Conservation (phyloP, 805 yeast species). For the Candida arabinofermentans region DNA sequence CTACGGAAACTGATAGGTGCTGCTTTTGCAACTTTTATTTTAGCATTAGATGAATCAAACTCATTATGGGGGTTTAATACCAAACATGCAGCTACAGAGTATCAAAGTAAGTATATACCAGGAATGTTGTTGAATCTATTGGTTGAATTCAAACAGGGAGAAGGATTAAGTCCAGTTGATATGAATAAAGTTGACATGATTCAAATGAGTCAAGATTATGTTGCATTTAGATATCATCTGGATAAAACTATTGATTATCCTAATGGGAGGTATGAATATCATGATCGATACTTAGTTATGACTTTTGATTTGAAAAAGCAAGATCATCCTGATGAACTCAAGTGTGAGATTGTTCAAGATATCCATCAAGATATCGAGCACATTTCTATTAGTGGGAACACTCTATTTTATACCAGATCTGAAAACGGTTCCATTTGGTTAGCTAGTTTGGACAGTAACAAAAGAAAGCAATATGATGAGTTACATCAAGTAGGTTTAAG, state of each 20-base stretch:
- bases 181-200: constrained; percentile 1
- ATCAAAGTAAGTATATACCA: background rate
- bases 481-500: background rate
- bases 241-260: background rate
- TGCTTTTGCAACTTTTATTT: constrained; percentile 6
- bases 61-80: constrained; percentile 8
- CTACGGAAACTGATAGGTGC: constrained; percentile 6
- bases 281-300: background rate
- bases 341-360: constrained; percentile 1
- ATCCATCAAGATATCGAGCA: constrained; percentile 8
- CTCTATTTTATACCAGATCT: constrained; percentile 7
- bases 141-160: background rate
- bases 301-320: background rate
- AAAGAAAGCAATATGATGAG: constrained; percentile 3
- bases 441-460: constrained; percentile 7
- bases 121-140: background rate
- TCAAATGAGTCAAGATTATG: constrained; percentile 1
- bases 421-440: constrained; percentile 9
- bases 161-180: background rate
- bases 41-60: constrained; percentile 3
- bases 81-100: background rate
- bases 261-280: background rate
- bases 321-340: background rate
- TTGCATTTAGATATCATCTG: constrained; percentile 3
- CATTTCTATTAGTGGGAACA: constrained; percentile 6